Percentiles rank a stretch among this genome's conserved stretches.
These are phyloP conservation scores for Talinum fruticosum DNA, from an alignment of 148 eudicot genomes.

Conservation along the genomic window DNA sequence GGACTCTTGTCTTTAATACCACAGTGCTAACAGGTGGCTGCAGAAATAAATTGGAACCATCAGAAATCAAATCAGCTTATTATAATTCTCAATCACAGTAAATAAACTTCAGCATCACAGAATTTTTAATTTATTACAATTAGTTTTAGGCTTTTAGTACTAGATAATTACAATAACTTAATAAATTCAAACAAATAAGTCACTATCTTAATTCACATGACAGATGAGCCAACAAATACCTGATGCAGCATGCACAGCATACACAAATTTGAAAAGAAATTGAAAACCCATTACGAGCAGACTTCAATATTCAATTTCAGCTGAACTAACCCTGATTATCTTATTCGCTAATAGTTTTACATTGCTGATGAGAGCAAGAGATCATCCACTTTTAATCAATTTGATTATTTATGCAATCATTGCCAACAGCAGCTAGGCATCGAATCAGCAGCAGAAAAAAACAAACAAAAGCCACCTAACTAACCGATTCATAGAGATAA, in stretches of 20 bases:
- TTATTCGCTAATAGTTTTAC: background rate
- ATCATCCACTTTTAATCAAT: conserved; percentile 6
- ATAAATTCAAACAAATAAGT: conserved; percentile 12
- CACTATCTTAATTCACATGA: conserved; percentile 15
- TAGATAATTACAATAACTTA: background rate
- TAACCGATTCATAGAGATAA: background rate
- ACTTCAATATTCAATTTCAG: conserved; percentile 12
- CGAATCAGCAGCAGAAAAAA: background rate
- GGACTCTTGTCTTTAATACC: conserved; percentile 39
- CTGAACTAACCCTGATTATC: conserved; percentile 23
- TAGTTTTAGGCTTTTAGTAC: background rate
- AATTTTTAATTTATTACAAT: background rate
- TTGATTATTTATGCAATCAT: conserved; percentile 28
- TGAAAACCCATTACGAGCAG: background rate
- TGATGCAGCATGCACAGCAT: conserved; percentile 12
- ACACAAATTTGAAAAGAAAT: conserved; percentile 8
- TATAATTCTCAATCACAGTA: conserved; percentile 7
- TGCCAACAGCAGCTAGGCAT: conserved; percentile 10
- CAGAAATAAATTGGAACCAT: conserved; percentile 10
- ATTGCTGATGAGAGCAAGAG: conserved; percentile 1
- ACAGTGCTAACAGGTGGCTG: conserved; percentile 43
- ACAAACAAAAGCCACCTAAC: conserved; percentile 7
- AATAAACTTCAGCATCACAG: conserved; percentile 17
- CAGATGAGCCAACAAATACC: conserved; percentile 17
- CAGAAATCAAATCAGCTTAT: conserved; percentile 1